phyloP scores from a whole-genome alignment of 2,329 filamentous ascomycete genomes.

The Ophiostoma perfectum region DNA sequence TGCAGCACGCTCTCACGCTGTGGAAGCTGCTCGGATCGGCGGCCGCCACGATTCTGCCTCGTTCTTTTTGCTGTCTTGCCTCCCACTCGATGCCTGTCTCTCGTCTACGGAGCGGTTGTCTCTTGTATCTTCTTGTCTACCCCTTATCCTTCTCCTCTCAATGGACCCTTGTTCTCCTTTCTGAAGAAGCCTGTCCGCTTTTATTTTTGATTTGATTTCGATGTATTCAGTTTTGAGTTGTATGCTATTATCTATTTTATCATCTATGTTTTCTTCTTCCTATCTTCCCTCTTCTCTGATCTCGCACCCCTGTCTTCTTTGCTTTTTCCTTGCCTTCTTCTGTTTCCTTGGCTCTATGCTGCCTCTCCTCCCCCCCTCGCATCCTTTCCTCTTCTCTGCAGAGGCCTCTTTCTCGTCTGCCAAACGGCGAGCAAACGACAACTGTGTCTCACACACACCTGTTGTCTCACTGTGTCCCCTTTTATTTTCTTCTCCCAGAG shows the following conservation, averaged over 20 bases:
- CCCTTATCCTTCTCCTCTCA: background rate
- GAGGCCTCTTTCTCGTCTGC: constrained; percentile 13
- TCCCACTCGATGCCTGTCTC: background rate
- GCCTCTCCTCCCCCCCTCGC: background rate
- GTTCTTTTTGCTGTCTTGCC: background rate
- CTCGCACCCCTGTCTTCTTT: constrained; percentile 2
- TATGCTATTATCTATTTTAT: background rate
- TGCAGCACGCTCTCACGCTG: background rate
- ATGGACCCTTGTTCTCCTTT: background rate
- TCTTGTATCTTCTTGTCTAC: background rate
- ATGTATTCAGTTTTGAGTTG: background rate
- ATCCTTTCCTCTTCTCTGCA: background rate
- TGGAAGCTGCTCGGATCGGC: background rate
- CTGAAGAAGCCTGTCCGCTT: background rate
- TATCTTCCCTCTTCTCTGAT: background rate
- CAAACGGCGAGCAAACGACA: constrained; percentile 16
- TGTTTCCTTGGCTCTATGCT: constrained; percentile 2
- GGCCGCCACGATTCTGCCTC: background rate
- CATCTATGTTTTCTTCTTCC: constrained; percentile 4
- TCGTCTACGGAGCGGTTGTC: background rate
- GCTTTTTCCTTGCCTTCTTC: background rate
- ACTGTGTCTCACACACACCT: constrained; percentile 20
- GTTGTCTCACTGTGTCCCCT: constrained; percentile 17
- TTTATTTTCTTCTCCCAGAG: background rate
- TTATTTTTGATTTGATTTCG: background rate